These are phyloP conservation scores for Talaromyces liani DNA, from an alignment of 495 filamentous ascomycete species.

Conservation along the genomic window DNA sequence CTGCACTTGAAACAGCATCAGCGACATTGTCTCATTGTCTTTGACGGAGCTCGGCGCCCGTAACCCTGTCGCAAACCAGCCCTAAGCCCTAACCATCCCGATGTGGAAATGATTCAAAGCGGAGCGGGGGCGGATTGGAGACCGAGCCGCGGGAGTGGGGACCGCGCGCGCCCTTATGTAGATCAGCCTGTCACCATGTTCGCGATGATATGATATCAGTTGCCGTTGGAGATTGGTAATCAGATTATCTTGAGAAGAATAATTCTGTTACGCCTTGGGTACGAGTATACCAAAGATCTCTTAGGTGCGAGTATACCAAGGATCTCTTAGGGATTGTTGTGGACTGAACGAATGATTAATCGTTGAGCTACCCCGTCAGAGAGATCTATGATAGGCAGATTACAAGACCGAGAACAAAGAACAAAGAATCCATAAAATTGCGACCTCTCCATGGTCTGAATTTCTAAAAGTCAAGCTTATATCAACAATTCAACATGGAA, in stretches of 20 bases:
- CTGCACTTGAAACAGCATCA: no score
- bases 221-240: not conserved
- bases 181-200: not conserved
- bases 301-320: not conserved
- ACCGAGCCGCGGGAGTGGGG: no score
- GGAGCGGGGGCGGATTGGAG: no score
- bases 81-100: not conserved
- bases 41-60: not conserved
- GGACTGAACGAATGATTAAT: not conserved
- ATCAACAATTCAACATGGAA: not conserved
- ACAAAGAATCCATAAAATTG: not conserved
- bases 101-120: not conserved
- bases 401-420: not conserved
- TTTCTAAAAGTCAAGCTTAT: not conserved
- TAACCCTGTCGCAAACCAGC: not conserved
- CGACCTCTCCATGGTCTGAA: not conserved
- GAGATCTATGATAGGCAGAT: no score
- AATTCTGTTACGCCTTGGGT: not conserved
- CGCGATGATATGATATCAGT: not conserved
- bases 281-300: not conserved
- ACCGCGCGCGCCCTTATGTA: not conserved
- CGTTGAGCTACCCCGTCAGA: no score
- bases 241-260: not conserved
- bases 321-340: not conserved
- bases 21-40: no score